Percentiles rank a stretch among this genome's conserved stretches.
phyloP scores from a whole-genome alignment of 1,139 yeast species.

The Scheffersomyces illinoinensis region DNA sequence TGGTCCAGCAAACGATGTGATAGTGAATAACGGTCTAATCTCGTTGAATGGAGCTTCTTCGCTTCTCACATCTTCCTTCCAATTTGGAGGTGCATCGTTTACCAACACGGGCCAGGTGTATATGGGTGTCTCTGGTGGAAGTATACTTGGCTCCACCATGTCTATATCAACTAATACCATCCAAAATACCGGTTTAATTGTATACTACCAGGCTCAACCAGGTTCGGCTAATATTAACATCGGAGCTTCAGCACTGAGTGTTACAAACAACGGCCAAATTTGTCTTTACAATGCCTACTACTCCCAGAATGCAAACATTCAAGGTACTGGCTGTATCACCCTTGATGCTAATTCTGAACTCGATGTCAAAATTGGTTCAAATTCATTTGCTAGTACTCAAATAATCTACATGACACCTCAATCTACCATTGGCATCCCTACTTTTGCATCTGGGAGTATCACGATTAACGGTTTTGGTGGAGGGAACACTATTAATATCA shows the following conservation, averaged over 20 bases:
- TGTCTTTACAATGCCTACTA: conserved; percentile 14
- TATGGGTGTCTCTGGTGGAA: conserved; percentile 10
- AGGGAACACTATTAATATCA: conserved; percentile 27
- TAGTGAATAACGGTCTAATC: conserved; percentile 11
- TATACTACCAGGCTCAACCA: conserved; percentile 10
- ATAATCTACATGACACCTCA: conserved; percentile 21
- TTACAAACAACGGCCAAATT: conserved; percentile 14
- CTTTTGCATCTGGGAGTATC: conserved; percentile 12
- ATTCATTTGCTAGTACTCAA: conserved; percentile 22
- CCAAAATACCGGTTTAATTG: conserved; percentile 13
- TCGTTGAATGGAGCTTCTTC: conserved; percentile 11
- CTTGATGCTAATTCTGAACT: conserved; percentile 22
- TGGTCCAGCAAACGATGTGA: conserved; percentile 5
- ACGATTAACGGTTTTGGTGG: conserved; percentile 34
- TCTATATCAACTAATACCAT: conserved; percentile 10
- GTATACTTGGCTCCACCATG: conserved; percentile 7
- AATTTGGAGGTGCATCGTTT: conserved; percentile 9
- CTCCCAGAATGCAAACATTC: conserved; percentile 10
- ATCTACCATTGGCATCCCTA: conserved; percentile 10
- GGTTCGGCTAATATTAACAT: conserved; percentile 6
- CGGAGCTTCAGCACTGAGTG: conserved; percentile 10
- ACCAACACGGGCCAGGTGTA: conserved; percentile 12
- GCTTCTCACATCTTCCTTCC: conserved; percentile 7
- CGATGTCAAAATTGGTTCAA: conserved; percentile 18
- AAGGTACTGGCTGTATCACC: conserved; percentile 17